These are phyloP conservation scores for Aspergillus melleus DNA, from an alignment of 2,329 filamentous ascomycete genomes.

Conservation along the genomic window DNA sequence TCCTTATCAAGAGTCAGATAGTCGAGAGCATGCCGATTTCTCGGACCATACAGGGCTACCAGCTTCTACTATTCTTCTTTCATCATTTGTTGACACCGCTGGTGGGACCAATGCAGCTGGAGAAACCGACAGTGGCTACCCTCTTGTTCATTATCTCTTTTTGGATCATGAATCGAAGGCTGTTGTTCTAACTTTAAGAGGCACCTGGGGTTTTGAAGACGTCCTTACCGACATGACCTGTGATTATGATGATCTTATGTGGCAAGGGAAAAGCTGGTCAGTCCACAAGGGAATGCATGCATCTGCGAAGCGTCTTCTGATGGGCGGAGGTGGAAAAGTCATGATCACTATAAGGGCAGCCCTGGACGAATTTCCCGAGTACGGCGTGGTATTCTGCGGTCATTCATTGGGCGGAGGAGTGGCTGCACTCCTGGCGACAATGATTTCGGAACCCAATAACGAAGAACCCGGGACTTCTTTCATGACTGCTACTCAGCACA, in stretches of 20 bases:
- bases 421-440: slow-evolving; percentile 67
- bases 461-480: slow-evolving; percentile 58
- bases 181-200: slow-evolving; percentile 70
- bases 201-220: slow-evolving; percentile 72
- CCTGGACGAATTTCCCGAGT: slow-evolving; percentile 65
- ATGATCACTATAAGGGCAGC: slow-evolving; percentile 66
- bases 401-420: slow-evolving; percentile 71
- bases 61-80: slow-evolving; percentile 56
- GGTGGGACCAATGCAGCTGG: slow-evolving; percentile 67
- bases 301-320: slow-evolving; percentile 66
- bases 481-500: slow-evolving; percentile 55
- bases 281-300: slow-evolving; percentile 75
- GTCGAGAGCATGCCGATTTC: slow-evolving; percentile 48
- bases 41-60: slow-evolving; percentile 46
- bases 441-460: slow-evolving; percentile 63
- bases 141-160: slow-evolving; percentile 71
- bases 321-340: slow-evolving; percentile 66
- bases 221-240: slow-evolving; percentile 73
- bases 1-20: slow-evolving; percentile 32
- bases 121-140: slow-evolving; percentile 65
- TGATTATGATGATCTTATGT: slow-evolving; percentile 62
- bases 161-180: slow-evolving; percentile 71
- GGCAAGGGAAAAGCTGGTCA: slow-evolving; percentile 65
- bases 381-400: slow-evolving; percentile 68
- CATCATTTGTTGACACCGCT: slow-evolving; percentile 69